A percentile compares a stretch with the other conserved stretches of the same genome.
phyloP scores from a whole-genome alignment of 202 grass and related monocot species.

The Dendrocalamus latiflorus region DNA sequence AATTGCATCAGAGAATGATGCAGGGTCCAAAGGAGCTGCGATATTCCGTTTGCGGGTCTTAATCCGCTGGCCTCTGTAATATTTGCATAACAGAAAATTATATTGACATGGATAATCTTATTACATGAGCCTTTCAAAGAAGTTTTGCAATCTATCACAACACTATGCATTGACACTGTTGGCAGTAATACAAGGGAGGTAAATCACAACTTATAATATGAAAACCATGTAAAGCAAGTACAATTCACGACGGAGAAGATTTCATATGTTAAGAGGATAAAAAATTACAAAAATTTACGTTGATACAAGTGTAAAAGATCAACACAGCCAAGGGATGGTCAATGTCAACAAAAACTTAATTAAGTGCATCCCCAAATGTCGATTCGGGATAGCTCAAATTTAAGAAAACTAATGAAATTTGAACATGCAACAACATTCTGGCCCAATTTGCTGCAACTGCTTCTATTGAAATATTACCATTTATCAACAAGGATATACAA shows the following conservation, averaged over 20 bases:
- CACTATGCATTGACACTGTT: neutral
- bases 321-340: neutral
- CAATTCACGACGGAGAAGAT: neutral
- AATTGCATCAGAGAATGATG: conserved; percentile 95
- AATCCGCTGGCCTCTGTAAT: conserved; percentile 84
- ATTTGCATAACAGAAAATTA: conserved; percentile 16
- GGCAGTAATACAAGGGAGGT: neutral
- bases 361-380: no score
- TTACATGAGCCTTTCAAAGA: neutral
- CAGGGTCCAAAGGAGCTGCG: conserved; percentile 80
- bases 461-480: no score
- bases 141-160: neutral
- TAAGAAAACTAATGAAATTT: no score
- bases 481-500: no score
- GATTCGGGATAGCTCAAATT: no score
- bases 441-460: no score
- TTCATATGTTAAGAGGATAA: neutral
- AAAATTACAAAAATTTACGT: neutral
- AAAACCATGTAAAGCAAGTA: neutral
- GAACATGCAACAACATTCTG: no score
- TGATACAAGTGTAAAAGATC: neutral
- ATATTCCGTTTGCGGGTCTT: conserved; percentile 98
- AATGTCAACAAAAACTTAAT: neutral
- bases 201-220: neutral
- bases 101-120: neutral